Percentiles rank a stretch among this genome's conserved stretches.
Conservation (phyloP, 345 rosid species). For the Rhodamnia rubescens region DNA sequence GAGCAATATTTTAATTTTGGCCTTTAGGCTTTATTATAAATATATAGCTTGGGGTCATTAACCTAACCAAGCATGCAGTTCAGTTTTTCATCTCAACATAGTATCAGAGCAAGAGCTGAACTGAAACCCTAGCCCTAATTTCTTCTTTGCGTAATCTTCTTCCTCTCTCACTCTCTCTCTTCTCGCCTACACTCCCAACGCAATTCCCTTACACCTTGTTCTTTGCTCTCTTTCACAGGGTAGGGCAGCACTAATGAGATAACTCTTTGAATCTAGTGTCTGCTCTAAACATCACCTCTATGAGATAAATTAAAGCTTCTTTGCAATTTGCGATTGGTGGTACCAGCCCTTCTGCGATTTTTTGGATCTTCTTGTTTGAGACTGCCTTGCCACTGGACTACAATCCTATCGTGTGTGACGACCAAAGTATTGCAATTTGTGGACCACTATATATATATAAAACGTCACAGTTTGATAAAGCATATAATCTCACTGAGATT, state of each 20-base stretch:
- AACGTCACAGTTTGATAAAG: too few relatives aligned
- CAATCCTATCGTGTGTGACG: background rate
- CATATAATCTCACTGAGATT: too few relatives aligned
- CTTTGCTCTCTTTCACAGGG: background rate
- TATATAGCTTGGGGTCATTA: background rate
- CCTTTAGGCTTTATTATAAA: background rate
- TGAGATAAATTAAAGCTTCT: background rate
- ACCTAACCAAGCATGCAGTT: background rate
- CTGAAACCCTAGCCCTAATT: background rate
- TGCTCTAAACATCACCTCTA: background rate
- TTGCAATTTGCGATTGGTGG: background rate
- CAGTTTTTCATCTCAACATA: background rate
- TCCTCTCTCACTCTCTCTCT: too few relatives aligned
- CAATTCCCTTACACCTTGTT: background rate
- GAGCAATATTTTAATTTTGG: background rate
- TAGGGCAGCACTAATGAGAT: background rate
- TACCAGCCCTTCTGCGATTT: background rate
- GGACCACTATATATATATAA: too few relatives aligned
- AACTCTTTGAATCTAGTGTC: background rate
- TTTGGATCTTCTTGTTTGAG: background rate
- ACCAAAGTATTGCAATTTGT: background rate
- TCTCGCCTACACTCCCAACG: background rate
- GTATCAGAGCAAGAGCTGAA: background rate
- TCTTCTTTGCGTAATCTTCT: too few relatives aligned
- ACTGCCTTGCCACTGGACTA: background rate